A percentile compares a stretch with the other conserved stretches of the same genome.
Conservation (phyloP, 305 asterid species). For the Salvia sclarea region DNA sequence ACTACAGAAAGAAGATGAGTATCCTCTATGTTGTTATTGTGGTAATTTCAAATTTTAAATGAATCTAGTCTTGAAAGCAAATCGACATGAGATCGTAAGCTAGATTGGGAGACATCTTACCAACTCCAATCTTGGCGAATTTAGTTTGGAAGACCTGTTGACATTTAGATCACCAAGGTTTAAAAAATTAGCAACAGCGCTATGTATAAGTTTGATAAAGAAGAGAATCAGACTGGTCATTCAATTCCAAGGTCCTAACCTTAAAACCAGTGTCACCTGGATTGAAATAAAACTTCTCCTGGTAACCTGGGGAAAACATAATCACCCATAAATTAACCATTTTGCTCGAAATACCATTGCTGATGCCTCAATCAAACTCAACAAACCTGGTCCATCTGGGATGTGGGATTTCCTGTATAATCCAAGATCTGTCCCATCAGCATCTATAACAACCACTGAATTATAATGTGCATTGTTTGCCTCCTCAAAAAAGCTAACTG, state of each 20-base stretch:
- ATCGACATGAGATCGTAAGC: not conserved
- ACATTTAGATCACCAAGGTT: constrained; percentile 35
- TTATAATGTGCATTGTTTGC: constrained; percentile 95
- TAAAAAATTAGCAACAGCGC: constrained; percentile 28
- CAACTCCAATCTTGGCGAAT: constrained; percentile 92
- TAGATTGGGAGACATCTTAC: constrained; percentile 46
- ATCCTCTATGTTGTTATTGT: constrained; percentile 9
- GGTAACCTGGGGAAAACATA: constrained; percentile 68
- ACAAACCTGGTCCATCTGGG: constrained; percentile 96
- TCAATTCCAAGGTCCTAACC: constrained; percentile 46
- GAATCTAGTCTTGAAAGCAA: constrained; percentile 13
- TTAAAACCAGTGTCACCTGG: constrained; percentile 98
- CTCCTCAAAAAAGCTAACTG: constrained; percentile 96
- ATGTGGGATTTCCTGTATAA: constrained; percentile 95
- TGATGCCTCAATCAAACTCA: constrained; percentile 14
- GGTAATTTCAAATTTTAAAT: constrained; percentile 1
- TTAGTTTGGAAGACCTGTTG: constrained; percentile 87
- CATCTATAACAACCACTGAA: constrained; percentile 86
- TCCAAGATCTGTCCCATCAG: constrained; percentile 94
- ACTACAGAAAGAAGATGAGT: not conserved
- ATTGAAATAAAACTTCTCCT: constrained; percentile 96
- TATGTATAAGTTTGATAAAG: constrained; percentile 23
- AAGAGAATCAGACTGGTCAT: not conserved
- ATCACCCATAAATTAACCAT: constrained; percentile 19
- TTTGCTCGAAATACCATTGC: constrained; percentile 5